Conservation (phyloP, 1,284 basidiomycete genomes). For the Ceratobasidium sp. region DNA sequence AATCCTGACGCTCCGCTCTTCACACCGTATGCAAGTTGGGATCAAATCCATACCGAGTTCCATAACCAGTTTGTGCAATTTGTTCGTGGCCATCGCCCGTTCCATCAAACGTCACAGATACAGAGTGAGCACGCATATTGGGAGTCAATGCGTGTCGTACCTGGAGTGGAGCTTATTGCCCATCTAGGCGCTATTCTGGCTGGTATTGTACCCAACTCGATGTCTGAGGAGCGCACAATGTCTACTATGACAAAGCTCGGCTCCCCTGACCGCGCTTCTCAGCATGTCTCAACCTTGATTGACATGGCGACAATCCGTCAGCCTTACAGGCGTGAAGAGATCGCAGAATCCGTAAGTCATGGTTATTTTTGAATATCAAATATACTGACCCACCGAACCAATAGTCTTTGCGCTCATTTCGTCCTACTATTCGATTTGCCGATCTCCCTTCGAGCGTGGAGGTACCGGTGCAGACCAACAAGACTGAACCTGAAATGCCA, state of each 20-base stretch:
- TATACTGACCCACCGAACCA: constrained; percentile 11
- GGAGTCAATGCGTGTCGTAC: constrained; percentile 9
- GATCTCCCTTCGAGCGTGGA: neutral
- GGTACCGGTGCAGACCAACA: neutral
- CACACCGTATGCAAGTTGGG: constrained; percentile 2
- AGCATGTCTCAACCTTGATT: constrained; percentile 19
- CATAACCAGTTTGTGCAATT: constrained; percentile 14
- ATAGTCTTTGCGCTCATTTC: constrained; percentile 3
- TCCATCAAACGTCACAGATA: neutral
- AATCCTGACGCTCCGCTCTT: constrained; percentile 4
- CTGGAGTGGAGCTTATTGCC: constrained; percentile 11
- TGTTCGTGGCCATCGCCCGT: constrained; percentile 14
- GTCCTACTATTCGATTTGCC: neutral
- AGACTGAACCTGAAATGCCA: neutral
- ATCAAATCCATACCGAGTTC: neutral
- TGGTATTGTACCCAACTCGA: constrained; percentile 55
- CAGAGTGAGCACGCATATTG: constrained; percentile 4
- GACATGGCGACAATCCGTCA: constrained; percentile 32
- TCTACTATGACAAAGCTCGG: constrained; percentile 60
- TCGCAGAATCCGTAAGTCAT: neutral
- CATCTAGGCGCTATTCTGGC: neutral
- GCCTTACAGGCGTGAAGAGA: constrained; percentile 8
- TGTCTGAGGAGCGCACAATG: constrained; percentile 59
- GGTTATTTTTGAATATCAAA: neutral
- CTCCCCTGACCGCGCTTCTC: constrained; percentile 51